Evolutionary conservation across 2,329 filamentous ascomycete genomes (phyloP), one percentile per base, ranked within the genome.

Genomic region (Scytalidium lignicola): DNA sequence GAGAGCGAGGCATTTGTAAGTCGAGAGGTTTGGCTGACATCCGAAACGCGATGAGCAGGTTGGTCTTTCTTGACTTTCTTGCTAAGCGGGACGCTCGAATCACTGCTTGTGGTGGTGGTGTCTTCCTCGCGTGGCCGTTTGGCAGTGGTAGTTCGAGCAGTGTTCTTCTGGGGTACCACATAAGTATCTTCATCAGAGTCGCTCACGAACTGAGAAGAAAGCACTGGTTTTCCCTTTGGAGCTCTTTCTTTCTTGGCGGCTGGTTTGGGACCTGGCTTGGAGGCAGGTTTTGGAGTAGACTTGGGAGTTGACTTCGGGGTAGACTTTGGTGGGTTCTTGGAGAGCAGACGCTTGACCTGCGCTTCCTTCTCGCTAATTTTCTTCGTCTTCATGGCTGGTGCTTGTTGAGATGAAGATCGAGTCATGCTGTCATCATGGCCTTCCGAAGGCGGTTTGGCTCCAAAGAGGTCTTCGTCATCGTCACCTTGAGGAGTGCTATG

Each of bases 321-420:
- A 18, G 48, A 32, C 18, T 49, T 51, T 3, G 57, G 53, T 23
- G 59, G 60, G 15, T 59, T 67, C 41, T 65, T 72, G 0, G 71
- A 70, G 17, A 80, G 62, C 3, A 80, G 67, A 40, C 77, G 74
- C 65, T 83, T 84, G 9, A 74, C 71, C 59, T 80, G 78, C 2
- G 75, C 72, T 51, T 80, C 75, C 32, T 73, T 73, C 22, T 75
- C 73, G 46, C 67, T 72, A 17, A 69, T 57, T 63, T 83, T 84
- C 69, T 83, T 84, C n/a, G 73, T 59, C 58, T 81, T 81, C 3
- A 67, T 56, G 4, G 70, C 66, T 17, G 72, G 62, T n/a, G 74
- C 68, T 17, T 37, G 32, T 54, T 78, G 76, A 1, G 79, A 81
- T 23, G 67, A 68, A 8, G 76, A 74, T 51, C 76, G 68, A 6